Conservation (phyloP, 2,329 filamentous ascomycete species). For the Aspergillus caelatus region DNA sequence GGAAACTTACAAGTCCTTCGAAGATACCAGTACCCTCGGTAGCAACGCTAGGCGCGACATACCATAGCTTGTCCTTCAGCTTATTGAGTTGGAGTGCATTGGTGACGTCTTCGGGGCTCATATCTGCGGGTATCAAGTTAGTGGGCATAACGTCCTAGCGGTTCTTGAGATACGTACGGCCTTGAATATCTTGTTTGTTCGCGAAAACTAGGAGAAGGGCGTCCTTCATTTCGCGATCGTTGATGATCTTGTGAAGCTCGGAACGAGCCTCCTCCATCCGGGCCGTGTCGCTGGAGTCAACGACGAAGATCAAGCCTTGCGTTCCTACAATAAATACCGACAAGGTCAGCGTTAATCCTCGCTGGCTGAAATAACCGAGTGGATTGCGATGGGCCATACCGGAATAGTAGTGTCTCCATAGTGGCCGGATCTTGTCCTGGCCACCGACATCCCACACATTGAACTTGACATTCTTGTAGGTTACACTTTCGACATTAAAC, state of each 20-base stretch:
- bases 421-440: conserved; percentile 96
- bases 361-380: not conserved
- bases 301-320: conserved; percentile 97
- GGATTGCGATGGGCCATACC: conserved; percentile 49
- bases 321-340: conserved; percentile 63
- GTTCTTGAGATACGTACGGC: conserved; percentile 57
- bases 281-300: conserved; percentile 89
- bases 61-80: conserved; percentile 83
- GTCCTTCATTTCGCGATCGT: conserved; percentile 97
- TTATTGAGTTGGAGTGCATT: conserved; percentile 74
- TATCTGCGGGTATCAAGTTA: conserved; percentile 55
- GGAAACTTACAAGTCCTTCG: conserved; percentile 67
- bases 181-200: conserved; percentile 95
- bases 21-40: conserved; percentile 79
- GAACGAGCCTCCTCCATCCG: conserved; percentile 91
- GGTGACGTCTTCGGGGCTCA: conserved; percentile 79
- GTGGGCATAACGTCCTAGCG: conserved; percentile 5
- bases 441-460: conserved; percentile 99
- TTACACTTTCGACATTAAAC: conserved; percentile 98
- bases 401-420: conserved; percentile 97
- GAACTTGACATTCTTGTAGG: conserved; percentile 99
- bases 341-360: conserved; percentile 7
- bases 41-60: conserved; percentile 80
- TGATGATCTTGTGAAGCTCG: conserved; percentile 95
- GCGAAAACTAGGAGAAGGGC: conserved; percentile 92